Percentiles rank a stretch among this genome's conserved stretches.
Evolutionary conservation across 1,284 basidiomycete species (phyloP).

Genomic region (Malassezia pachydermatis): DNA sequence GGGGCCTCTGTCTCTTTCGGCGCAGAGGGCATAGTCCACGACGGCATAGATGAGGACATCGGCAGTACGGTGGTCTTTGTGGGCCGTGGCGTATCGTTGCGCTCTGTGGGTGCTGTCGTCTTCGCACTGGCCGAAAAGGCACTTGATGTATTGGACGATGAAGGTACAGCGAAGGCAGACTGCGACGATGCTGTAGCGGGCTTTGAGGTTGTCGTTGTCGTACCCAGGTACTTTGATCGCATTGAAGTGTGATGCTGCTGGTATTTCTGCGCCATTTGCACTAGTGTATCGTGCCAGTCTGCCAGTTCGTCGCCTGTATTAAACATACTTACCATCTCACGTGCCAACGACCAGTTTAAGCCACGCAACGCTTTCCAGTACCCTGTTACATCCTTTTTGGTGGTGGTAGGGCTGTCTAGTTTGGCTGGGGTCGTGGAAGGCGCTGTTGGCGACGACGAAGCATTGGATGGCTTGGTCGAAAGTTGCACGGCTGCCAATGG

Average conservation of each 20-base stretch:
- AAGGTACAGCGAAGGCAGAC: no score
- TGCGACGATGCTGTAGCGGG: neutral
- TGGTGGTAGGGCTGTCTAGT: no score
- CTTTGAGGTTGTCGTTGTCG: no score
- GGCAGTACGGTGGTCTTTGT: no score
- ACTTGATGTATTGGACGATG: no score
- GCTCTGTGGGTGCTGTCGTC: no score
- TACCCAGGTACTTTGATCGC: neutral
- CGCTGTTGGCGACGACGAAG: neutral
- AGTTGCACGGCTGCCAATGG: neutral
- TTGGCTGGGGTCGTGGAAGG: neutral
- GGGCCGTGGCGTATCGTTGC: no score
- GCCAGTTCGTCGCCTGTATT: slow-evolving; percentile 10
- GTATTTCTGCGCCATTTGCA: slow-evolving; percentile 1
- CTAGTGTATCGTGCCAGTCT: neutral
- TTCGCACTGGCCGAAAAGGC: no score
- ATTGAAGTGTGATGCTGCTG: slow-evolving; percentile 1
- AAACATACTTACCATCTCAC: slow-evolving; percentile 1
- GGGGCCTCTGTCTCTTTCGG: no score
- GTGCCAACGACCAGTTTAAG: slow-evolving; percentile 15
- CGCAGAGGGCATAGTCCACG: no score
- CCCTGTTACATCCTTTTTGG: no score
- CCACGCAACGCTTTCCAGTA: slow-evolving; percentile 12
- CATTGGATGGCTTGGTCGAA: neutral
- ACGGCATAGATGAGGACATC: no score